These are phyloP conservation scores for Erythrobasidium hasegawianum DNA, from an alignment of 1,284 basidiomycete species.

Conservation along the genomic window DNA sequence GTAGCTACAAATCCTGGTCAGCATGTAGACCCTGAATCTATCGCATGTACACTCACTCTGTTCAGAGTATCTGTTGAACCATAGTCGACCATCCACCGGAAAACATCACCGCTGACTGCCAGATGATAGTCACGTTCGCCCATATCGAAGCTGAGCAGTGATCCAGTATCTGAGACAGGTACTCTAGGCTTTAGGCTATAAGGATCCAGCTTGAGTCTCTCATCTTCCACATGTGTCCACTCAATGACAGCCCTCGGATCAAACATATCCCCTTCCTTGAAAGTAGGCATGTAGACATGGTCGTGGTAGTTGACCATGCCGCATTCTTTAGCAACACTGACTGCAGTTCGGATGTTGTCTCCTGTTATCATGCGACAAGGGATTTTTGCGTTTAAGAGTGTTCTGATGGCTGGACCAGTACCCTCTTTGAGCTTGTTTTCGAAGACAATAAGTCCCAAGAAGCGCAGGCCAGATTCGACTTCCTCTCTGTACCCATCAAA, in stretches of 20 bases:
- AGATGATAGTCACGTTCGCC: conserved; percentile 77
- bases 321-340: conserved; percentile 94
- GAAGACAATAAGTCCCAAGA: conserved; percentile 94
- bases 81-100: conserved; percentile 97
- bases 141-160: conserved; percentile 40
- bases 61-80: conserved; percentile 90
- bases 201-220: conserved; percentile 75
- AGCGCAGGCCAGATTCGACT: conserved; percentile 84
- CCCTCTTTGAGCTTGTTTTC: conserved; percentile 97
- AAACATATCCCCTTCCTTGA: conserved; percentile 62
- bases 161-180: conserved; percentile 33
- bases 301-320: conserved; percentile 81
- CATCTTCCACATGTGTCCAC: conserved; percentile 92
- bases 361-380: conserved; percentile 98
- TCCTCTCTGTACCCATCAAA: conserved; percentile 63
- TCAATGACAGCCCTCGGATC: conserved; percentile 61
- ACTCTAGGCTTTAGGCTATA: conserved; percentile 67
- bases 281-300: conserved; percentile 82
- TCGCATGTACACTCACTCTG: conserved; percentile 67
- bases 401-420: conserved; percentile 85
- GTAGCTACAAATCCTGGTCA: conserved; percentile 63
- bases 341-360: conserved; percentile 93
- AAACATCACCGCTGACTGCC: conserved; percentile 92
- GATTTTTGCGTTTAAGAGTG: conserved; percentile 81
- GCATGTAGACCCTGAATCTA: no score